Evolutionary conservation across 208 protist genomes (phyloP).

Genomic region (Zelonia costaricensis): DNA sequence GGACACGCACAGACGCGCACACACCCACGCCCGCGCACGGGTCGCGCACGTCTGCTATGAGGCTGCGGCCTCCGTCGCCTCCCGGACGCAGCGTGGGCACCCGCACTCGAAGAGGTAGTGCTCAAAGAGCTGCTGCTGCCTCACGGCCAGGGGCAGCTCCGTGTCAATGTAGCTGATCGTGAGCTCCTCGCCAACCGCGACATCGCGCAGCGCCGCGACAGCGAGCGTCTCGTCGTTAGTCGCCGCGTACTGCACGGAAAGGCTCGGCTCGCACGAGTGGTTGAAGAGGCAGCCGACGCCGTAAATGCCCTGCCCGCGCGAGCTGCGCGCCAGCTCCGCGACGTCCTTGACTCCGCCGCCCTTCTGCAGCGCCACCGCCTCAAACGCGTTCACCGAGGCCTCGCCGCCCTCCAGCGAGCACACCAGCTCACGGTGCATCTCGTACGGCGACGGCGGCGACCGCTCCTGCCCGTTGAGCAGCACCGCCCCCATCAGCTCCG

Average conservation of each 20-base stretch:
- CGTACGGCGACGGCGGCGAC: constrained; percentile 54
- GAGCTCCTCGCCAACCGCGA: constrained; percentile 60
- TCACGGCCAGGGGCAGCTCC: constrained; percentile 26
- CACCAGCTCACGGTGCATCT: constrained; percentile 36
- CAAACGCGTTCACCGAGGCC: constrained; percentile 32
- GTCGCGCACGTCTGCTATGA: too few relatives aligned
- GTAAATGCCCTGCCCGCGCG: constrained; percentile 70
- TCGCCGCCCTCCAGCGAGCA: constrained; percentile 19
- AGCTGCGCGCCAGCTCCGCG: constrained; percentile 28
- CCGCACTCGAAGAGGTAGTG: constrained; percentile 79
- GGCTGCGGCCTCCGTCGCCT: constrained; percentile 6
- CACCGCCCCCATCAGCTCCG: constrained; percentile 64
- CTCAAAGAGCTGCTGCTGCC: constrained; percentile 68
- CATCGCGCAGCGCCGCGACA: constrained; percentile 62
- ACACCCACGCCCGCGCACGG: background rate
- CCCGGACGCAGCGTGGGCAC: constrained; percentile 36
- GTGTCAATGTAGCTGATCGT: constrained; percentile 81
- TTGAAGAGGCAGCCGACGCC: constrained; percentile 74
- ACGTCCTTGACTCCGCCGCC: constrained; percentile 9
- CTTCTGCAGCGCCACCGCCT: constrained; percentile 6
- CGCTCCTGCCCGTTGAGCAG: constrained; percentile 86
- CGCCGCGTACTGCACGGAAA: constrained; percentile 54
- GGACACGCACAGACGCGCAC: too few relatives aligned
- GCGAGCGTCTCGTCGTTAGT: constrained; percentile 64
- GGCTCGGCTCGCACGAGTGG: constrained; percentile 78